Evolutionary conservation across 2,329 filamentous ascomycete species (phyloP).

Genomic region (Fusarium ambrosium): DNA sequence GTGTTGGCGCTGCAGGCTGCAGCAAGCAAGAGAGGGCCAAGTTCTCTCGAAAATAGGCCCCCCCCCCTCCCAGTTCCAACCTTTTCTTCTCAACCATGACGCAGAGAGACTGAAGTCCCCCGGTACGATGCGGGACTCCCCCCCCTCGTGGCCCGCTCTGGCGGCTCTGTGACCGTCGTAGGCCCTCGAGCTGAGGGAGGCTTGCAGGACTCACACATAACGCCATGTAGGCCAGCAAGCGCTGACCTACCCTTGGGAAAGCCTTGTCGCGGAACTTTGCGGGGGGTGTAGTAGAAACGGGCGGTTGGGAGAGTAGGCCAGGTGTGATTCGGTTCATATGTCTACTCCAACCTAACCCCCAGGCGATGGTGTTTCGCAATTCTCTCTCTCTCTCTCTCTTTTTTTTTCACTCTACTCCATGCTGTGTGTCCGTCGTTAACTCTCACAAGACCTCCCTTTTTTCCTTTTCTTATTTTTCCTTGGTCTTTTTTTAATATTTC

Average conservation of each 20-base stretch:
- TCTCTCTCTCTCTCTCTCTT: conserved; percentile 17
- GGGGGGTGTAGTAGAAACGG: conserved; percentile 13
- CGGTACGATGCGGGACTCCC: not conserved
- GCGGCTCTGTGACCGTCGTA: conserved; percentile 29
- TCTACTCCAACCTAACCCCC: conserved; percentile 17
- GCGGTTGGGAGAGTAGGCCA: conserved; percentile 7
- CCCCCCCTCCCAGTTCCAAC: not conserved
- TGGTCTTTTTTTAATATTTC: conserved; percentile 14
- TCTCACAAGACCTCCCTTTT: conserved; percentile 22
- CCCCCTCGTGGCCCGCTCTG: conserved; percentile 27
- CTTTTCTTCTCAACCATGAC: conserved; percentile 20
- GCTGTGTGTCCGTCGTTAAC: conserved; percentile 29
- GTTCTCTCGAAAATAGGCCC: too few relatives aligned
- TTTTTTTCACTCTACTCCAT: not conserved
- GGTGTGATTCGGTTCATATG: conserved; percentile 35
- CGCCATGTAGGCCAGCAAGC: conserved; percentile 32
- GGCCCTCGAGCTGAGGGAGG: conserved; percentile 38
- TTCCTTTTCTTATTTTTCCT: conserved; percentile 18
- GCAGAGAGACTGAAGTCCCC: conserved; percentile 15
- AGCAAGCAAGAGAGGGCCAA: not conserved
- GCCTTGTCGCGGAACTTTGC: conserved; percentile 20
- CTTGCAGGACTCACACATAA: conserved; percentile 39
- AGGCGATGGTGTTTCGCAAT: conserved; percentile 35
- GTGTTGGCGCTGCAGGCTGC: not conserved
- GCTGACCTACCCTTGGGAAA: conserved; percentile 21